These are phyloP conservation scores for Fraxinus paxiana DNA, from an alignment of 305 asterid species.

Conservation along the genomic window DNA sequence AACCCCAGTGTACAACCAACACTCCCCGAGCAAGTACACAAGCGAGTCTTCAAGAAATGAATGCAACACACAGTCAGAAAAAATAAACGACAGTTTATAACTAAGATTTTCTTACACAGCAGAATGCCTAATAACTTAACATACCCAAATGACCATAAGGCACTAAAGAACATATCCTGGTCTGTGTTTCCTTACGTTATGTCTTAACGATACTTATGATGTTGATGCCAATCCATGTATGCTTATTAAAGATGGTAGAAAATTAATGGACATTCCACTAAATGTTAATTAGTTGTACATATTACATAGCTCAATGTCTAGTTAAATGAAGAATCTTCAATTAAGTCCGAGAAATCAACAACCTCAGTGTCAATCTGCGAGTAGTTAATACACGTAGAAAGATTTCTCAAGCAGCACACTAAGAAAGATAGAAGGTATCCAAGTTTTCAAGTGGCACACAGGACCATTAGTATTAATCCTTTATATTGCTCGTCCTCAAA, in stretches of 20 bases:
- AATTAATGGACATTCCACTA: background rate
- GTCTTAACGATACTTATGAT: background rate
- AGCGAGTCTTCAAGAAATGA: constrained; percentile 34
- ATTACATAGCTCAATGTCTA: background rate
- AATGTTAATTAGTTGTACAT: background rate
- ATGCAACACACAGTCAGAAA: constrained; percentile 18
- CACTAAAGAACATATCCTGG: background rate
- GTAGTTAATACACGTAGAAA: background rate
- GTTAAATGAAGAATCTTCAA: background rate
- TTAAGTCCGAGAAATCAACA: background rate
- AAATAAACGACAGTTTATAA: background rate
- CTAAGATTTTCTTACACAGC: background rate
- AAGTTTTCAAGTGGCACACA: background rate
- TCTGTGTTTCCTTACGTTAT: background rate
- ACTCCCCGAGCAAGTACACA: constrained; percentile 35
- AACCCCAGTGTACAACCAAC: constrained; percentile 21
- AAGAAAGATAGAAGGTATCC: background rate
- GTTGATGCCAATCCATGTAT: background rate
- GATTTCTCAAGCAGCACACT: background rate
- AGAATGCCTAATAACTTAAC: background rate
- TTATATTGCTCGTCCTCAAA: background rate
- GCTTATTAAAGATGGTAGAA: background rate
- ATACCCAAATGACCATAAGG: background rate
- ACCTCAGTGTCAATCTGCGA: background rate
- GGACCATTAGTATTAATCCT: background rate